Conservation (phyloP, 495 filamentous ascomycete genomes). For the Tuber calosporum region DNA sequence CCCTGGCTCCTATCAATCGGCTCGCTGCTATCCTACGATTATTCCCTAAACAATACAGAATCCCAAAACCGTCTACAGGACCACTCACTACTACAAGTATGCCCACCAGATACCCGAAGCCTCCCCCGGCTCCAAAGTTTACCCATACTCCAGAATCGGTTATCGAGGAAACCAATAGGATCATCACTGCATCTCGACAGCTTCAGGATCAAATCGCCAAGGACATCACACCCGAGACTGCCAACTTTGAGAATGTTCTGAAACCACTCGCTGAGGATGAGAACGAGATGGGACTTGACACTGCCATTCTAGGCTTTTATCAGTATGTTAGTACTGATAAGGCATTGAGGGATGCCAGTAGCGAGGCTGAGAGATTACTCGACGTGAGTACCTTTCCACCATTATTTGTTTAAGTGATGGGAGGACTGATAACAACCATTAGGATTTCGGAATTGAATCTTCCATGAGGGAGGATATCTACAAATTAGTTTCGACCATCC, state of each 20-base stretch:
- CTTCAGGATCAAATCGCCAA: slow-evolving; percentile 69
- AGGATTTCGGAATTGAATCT: slow-evolving; percentile 54
- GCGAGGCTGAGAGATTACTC: slow-evolving; percentile 55
- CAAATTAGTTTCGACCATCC: slow-evolving; percentile 52
- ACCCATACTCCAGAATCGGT: slow-evolving; percentile 72
- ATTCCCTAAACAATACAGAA: slow-evolving; percentile 43
- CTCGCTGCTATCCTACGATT: slow-evolving; percentile 44
- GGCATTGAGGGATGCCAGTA: slow-evolving; percentile 59
- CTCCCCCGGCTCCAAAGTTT: slow-evolving; percentile 63
- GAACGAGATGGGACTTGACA: slow-evolving; percentile 54
- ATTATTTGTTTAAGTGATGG: not conserved
- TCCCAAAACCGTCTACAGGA: slow-evolving; percentile 45
- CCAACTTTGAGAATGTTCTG: slow-evolving; percentile 61
- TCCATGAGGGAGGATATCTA: slow-evolving; percentile 59
- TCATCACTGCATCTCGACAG: slow-evolving; percentile 61
- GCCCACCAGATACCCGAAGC: slow-evolving; percentile 45
- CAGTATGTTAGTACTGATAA: slow-evolving; percentile 67
- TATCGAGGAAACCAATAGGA: slow-evolving; percentile 63
- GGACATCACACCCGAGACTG: slow-evolving; percentile 56
- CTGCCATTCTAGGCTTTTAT: slow-evolving; percentile 55
- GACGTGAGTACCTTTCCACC: slow-evolving; percentile 39
- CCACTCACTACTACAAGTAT: slow-evolving; percentile 58
- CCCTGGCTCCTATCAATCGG: slow-evolving; percentile 46
- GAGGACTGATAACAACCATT: not conserved
- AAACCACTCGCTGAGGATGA: slow-evolving; percentile 62